Percentiles rank a stretch among this genome's conserved stretches.
These are phyloP conservation scores for Marasmius tenuissimus DNA, from an alignment of 1,284 basidiomycete genomes.

Conservation along the genomic window DNA sequence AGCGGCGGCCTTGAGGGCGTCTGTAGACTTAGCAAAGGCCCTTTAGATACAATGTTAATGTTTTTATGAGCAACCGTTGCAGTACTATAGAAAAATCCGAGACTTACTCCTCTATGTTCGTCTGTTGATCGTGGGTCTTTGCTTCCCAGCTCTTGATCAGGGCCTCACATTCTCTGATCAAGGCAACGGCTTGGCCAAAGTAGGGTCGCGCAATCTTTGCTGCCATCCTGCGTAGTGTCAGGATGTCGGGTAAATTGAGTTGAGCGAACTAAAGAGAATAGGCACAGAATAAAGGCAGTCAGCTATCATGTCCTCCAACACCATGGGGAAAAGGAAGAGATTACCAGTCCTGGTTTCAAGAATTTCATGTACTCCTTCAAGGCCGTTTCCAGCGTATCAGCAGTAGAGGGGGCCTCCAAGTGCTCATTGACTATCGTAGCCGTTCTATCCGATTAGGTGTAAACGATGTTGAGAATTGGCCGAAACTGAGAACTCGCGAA, in stretches of 20 bases:
- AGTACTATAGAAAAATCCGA: background rate
- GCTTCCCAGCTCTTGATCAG: background rate
- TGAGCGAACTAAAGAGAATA: background rate
- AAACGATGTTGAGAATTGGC: background rate
- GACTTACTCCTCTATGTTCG: background rate
- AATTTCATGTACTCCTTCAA: too few relatives aligned
- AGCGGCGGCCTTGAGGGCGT: background rate
- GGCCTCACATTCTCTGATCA: background rate
- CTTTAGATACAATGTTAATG: background rate
- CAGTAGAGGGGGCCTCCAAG: background rate
- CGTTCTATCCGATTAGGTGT: background rate
- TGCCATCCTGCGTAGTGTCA: background rate
- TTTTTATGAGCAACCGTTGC: background rate
- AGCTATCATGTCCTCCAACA: too few relatives aligned
- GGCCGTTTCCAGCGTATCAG: too few relatives aligned
- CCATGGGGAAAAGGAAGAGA: too few relatives aligned
- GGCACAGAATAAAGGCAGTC: background rate
- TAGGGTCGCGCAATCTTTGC: background rate
- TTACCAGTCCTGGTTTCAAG: too few relatives aligned
- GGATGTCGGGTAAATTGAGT: background rate
- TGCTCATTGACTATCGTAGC: background rate
- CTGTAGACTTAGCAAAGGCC: background rate
- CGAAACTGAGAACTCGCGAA: background rate
- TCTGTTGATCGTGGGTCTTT: background rate
- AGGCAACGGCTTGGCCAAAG: background rate